A percentile compares a stretch with the other conserved stretches of the same genome.
These are phyloP conservation scores for Phytophthora boehmeriae DNA, from an alignment of 352 stramenopile genomes.

Conservation along the genomic window DNA sequence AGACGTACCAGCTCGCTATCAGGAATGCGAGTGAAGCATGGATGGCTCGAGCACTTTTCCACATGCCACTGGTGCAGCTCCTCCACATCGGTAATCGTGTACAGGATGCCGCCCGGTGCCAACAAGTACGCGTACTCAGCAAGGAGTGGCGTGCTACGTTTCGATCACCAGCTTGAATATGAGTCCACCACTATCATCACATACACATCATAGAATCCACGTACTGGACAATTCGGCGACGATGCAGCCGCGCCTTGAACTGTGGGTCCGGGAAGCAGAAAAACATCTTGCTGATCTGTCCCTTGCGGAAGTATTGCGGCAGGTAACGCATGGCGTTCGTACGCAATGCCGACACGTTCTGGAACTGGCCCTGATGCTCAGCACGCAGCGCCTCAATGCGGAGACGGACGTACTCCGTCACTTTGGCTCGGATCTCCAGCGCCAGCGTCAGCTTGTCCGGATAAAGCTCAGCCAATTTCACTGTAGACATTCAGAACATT, in stretches of 20 bases:
- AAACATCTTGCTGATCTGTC: slow-evolving; percentile 96
- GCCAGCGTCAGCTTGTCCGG: slow-evolving; percentile 96
- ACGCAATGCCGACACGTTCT: slow-evolving; percentile 95
- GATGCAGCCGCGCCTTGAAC: slow-evolving; percentile 99
- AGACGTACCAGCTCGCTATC: slow-evolving; percentile 82
- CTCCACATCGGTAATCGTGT: slow-evolving; percentile 99
- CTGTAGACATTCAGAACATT: slow-evolving; percentile 41
- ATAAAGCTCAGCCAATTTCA: slow-evolving; percentile 91
- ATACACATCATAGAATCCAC: slow-evolving; percentile 6
- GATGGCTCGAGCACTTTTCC: slow-evolving; percentile 93
- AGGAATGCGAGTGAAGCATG: slow-evolving; percentile 91
- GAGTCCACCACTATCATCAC: not conserved
- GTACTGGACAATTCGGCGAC: slow-evolving; percentile 91
- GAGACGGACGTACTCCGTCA: slow-evolving; percentile 92
- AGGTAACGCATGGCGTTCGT: slow-evolving; percentile 97
- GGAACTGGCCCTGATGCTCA: slow-evolving; percentile 86
- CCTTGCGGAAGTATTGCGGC: slow-evolving; percentile 85
- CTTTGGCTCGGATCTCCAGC: slow-evolving; percentile 97
- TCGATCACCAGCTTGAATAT: slow-evolving; percentile 10
- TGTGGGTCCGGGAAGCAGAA: slow-evolving; percentile 99
- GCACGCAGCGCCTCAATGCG: slow-evolving; percentile 89
- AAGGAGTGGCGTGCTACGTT: slow-evolving; percentile 86
- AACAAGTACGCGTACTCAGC: slow-evolving; percentile 98
- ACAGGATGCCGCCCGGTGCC: slow-evolving; percentile 91
- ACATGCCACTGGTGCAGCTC: slow-evolving; percentile 98